A percentile compares a stretch with the other conserved stretches of the same genome.
Evolutionary conservation across 106 monocot genomes (phyloP).

Genomic region (Ottelia alismoides): DNA sequence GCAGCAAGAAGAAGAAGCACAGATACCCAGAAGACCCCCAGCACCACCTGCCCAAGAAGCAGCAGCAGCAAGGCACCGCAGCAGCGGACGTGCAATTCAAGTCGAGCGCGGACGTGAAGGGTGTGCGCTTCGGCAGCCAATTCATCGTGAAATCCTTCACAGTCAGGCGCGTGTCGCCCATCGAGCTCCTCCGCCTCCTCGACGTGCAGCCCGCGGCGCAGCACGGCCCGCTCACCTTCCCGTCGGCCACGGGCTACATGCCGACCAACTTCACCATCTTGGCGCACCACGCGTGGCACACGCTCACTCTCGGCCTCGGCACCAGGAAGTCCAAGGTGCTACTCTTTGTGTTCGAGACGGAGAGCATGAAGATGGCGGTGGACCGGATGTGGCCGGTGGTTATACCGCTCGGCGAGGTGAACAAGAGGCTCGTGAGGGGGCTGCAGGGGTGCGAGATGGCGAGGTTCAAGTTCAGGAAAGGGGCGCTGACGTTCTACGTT

Average conservation of each 20-base stretch:
- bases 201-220: neutral
- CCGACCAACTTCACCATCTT: constrained; percentile 31
- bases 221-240: constrained; percentile 33
- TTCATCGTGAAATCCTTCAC: constrained; percentile 88
- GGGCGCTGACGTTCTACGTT: constrained; percentile 80
- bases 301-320: constrained; percentile 87
- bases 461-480: constrained; percentile 88
- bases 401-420: constrained; percentile 14
- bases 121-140: constrained; percentile 75
- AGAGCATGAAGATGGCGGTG: constrained; percentile 49
- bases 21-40: no score
- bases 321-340: constrained; percentile 85
- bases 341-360: constrained; percentile 84
- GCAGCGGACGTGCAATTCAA: constrained; percentile 75
- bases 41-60: no score
- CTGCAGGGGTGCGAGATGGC: constrained; percentile 82
- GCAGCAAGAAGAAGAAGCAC: no score
- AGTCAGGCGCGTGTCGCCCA: constrained; percentile 27
- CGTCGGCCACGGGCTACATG: constrained; percentile 43
- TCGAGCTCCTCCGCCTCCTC: constrained; percentile 19
- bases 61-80: no score
- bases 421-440: constrained; percentile 8
- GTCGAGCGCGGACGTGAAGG: constrained; percentile 61
- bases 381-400: constrained; percentile 43
- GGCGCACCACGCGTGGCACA: constrained; percentile 89